Evolutionary conservation across 2,329 filamentous ascomycete genomes (phyloP).

Genomic region (Alternaria novae-zelandiae): DNA sequence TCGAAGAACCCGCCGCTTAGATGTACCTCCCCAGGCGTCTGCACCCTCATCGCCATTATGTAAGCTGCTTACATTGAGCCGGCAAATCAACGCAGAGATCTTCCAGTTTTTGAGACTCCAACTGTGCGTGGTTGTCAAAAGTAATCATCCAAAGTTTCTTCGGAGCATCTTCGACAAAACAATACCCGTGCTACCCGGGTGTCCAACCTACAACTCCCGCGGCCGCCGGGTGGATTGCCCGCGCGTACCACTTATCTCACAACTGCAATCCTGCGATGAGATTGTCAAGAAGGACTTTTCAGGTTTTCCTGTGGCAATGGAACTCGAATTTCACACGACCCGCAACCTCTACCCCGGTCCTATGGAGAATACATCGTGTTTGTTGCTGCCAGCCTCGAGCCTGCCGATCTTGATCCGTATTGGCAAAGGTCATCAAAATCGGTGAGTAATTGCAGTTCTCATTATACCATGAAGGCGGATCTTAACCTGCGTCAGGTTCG

Average conservation of each 20-base stretch:
- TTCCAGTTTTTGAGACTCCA: not conserved
- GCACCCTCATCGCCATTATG: constrained; percentile 7
- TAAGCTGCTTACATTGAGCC: constrained; percentile 2
- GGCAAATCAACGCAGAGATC: constrained; percentile 2
- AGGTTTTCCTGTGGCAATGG: constrained; percentile 8
- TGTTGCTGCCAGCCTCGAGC: constrained; percentile 1
- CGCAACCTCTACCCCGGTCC: not conserved
- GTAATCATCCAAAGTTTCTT: not conserved
- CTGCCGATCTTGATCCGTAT: not conserved
- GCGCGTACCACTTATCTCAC: constrained; percentile 4
- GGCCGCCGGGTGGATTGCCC: not conserved
- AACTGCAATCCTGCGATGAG: constrained; percentile 1
- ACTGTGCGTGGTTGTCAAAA: constrained; percentile 8
- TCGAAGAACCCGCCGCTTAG: not conserved
- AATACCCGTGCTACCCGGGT: not conserved
- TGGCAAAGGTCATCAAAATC: not conserved
- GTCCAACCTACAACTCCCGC: not conserved
- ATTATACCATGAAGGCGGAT: not conserved
- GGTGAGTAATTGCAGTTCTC: not conserved
- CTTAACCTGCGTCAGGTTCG: not conserved
- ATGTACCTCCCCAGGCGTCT: not conserved
- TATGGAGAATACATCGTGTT: not conserved
- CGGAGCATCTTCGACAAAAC: not conserved
- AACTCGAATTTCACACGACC: constrained; percentile 4
- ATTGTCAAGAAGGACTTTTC: not conserved